These are phyloP conservation scores for Saccharomycopsis fermentans DNA, from an alignment of 805 yeast species.

Conservation along the genomic window DNA sequence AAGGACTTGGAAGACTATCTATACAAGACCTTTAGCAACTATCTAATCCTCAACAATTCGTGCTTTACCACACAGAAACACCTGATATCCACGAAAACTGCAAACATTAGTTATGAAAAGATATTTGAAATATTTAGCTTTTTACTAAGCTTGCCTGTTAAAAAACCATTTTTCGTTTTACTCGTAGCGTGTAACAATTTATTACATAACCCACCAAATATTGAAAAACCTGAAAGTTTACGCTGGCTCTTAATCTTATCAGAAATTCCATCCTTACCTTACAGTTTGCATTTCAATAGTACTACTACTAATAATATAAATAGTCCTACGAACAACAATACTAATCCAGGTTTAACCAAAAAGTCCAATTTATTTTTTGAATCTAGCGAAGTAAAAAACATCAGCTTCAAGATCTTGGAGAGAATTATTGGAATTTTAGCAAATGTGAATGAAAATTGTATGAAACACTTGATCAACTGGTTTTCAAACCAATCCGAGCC, in stretches of 20 bases:
- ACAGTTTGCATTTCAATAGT: constrained; percentile 15
- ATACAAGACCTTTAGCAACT: constrained; percentile 37
- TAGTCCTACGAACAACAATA: constrained; percentile 4
- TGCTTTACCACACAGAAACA: constrained; percentile 27
- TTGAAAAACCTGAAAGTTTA: constrained; percentile 33
- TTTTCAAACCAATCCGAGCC: constrained; percentile 35
- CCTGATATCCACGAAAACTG: constrained; percentile 29
- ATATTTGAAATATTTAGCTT: constrained; percentile 37
- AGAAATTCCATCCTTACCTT: constrained; percentile 55
- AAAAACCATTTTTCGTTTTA: constrained; percentile 47
- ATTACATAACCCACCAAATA: constrained; percentile 38
- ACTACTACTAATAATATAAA: background rate
- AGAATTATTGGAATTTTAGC: constrained; percentile 61
- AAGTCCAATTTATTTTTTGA: constrained; percentile 22
- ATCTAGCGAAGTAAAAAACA: constrained; percentile 41
- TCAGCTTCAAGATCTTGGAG: constrained; percentile 62
- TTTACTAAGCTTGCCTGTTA: constrained; percentile 45
- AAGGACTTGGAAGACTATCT: constrained; percentile 43
- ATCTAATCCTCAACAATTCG: constrained; percentile 40
- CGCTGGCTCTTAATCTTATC: constrained; percentile 55
- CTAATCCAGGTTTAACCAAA: background rate
- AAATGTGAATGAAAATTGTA: constrained; percentile 31
- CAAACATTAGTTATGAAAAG: constrained; percentile 42
- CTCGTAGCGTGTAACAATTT: constrained; percentile 41
- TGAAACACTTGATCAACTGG: constrained; percentile 45